A percentile compares a stretch with the other conserved stretches of the same genome.
These are phyloP conservation scores for Populus pruinosa DNA, from an alignment of 345 rosid species.

Conservation along the genomic window DNA sequence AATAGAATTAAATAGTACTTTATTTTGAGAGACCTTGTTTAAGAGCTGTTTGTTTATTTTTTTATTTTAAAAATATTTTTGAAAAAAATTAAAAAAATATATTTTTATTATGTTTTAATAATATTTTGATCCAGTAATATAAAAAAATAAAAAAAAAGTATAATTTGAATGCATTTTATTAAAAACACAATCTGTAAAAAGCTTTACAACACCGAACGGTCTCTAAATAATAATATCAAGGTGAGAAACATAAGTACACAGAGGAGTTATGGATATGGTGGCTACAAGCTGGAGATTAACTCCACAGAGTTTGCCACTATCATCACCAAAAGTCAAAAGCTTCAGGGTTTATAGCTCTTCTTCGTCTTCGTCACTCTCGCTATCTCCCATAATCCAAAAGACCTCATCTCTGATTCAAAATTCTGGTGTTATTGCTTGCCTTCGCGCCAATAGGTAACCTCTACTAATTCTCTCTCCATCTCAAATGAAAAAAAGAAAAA, in stretches of 20 bases:
- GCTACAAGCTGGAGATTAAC: background rate
- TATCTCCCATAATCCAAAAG: constrained; percentile 5
- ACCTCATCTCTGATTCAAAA: constrained; percentile 36
- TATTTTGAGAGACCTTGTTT: too few species aligned
- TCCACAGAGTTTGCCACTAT: background rate
- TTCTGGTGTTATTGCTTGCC: constrained; percentile 59
- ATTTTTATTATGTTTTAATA: too few species aligned
- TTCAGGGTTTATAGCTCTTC: constrained; percentile 1
- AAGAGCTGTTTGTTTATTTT: too few species aligned
- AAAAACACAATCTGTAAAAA: too few species aligned
- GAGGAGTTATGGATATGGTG: background rate
- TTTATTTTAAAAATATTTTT: too few species aligned
- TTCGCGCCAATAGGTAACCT: constrained; percentile 36
- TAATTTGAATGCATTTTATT: too few species aligned
- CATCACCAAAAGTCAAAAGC: background rate
- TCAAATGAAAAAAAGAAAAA: background rate
- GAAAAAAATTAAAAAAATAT: too few species aligned
- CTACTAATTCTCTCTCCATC: background rate
- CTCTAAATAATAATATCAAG: background rate
- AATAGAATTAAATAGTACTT: too few species aligned
- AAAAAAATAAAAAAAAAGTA: too few species aligned
- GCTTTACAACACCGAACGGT: too few species aligned
- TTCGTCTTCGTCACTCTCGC: constrained; percentile 6
- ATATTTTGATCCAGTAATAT: too few species aligned
- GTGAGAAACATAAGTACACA: too few species aligned